These are phyloP conservation scores for Rostrohypoxylon terebratum DNA, from an alignment of 495 filamentous ascomycete species.

Conservation along the genomic window DNA sequence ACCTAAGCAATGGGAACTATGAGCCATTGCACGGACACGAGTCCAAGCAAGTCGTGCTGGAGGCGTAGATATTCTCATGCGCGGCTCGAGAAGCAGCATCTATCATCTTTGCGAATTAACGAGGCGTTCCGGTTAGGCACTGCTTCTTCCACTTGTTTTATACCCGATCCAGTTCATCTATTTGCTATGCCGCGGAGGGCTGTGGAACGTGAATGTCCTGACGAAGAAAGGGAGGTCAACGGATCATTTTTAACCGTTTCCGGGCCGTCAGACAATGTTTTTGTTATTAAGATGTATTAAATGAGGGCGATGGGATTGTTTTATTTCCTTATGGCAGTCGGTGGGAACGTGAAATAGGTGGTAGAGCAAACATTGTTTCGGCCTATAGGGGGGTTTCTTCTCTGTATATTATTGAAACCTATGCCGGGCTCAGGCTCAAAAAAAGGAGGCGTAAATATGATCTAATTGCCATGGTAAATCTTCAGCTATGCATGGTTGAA, in stretches of 20 bases:
- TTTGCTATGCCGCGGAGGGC: constrained; percentile 46
- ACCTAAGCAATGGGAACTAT: constrained; percentile 40
- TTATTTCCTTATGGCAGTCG: constrained; percentile 30
- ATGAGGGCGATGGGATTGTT: constrained; percentile 27
- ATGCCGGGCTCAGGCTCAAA: constrained; percentile 27
- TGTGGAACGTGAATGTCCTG: constrained; percentile 49
- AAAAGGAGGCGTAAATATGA: constrained; percentile 45
- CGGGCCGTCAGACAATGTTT: constrained; percentile 43
- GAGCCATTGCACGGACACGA: constrained; percentile 52
- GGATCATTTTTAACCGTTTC: constrained; percentile 42
- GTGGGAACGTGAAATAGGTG: constrained; percentile 33
- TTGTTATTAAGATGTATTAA: constrained; percentile 43
- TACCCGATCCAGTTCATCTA: constrained; percentile 48
- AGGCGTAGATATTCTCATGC: constrained; percentile 51
- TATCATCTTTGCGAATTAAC: constrained; percentile 46
- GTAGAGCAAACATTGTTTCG: constrained; percentile 35
- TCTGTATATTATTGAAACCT: constrained; percentile 51
- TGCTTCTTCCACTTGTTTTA: constrained; percentile 48
- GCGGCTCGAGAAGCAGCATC: constrained; percentile 38
- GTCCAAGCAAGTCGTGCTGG: constrained; percentile 48
- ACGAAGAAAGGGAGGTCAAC: constrained; percentile 45
- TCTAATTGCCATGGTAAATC: constrained; percentile 31
- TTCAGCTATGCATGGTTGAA: constrained; percentile 17
- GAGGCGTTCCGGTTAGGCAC: constrained; percentile 49
- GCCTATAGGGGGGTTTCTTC: constrained; percentile 29